Evolutionary conservation across 805 yeast genomes (phyloP), one percentile per base, ranked within the genome.

Genomic region (Alloascoidea hylecoeti): DNA sequence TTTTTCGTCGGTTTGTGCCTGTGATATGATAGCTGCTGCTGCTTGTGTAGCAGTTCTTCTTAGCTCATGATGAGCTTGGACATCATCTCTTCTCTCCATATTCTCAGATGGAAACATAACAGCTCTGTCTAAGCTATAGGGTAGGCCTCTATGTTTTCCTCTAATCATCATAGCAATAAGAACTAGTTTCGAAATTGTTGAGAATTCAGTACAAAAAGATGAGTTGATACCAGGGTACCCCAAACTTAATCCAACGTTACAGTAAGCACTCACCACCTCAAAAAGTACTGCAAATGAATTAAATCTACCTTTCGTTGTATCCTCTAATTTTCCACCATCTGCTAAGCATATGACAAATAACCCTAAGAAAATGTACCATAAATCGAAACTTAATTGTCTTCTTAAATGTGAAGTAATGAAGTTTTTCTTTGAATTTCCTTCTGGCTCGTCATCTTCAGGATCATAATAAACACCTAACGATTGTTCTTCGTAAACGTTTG

Each of bases 401-500:
- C 96, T 70, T 58, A 92, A 69, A 65, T 92, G 98, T 5, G 83
- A 72, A 1, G 89, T 88, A 41, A 88, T 72, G 51, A 79, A 88
- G 2, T 9, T 49, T 34, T 14, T 41, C 16, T 40, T 46, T n/a
- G 41, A 51, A 3, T 46, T 51, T 3, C 41, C 40, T 3, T 47
- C 53, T 14, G 47, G 47, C n/a, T 49, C 57, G 3, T 51, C 55
- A 4, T 39, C 43, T 36, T 36, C 37, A 2, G 53, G 53, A 5
- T 57, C 56, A n/a, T 60, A 68, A 51, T 83, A 88, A n/a, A 86
- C 70, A n/a, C 98, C 98, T 40, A 92, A 60, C 0, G 96, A 82
- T 53, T 86, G 97, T 51, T 92, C 98, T 55, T 92, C 99, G 60
- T 92, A 92, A 39, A 92, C 99, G 55, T 92, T 92, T 15, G 98